Base-by-base conservation (phyloP, 345 rosid genomes). In the Xanthoceras sorbifolium region DNA sequence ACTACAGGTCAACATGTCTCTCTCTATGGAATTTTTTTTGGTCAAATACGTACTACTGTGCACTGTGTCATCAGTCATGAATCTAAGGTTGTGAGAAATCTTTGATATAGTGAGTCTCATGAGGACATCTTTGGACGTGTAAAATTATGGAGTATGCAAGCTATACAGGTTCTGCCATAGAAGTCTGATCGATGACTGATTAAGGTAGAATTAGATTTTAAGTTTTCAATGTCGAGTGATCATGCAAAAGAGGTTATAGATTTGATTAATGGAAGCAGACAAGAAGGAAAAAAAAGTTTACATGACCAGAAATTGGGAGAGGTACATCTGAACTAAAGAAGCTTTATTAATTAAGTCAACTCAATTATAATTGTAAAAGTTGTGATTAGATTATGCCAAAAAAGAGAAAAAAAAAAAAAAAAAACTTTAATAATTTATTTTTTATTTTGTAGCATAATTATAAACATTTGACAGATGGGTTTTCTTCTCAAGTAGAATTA, bases 291-390 rank as follows among this genome's bases (percentile, higher is more conserved):
- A 48, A n/a, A 17, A 54, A 15, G 23, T n/a, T 20, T 57, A 57
- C 12, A 57, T n/a, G 28, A 22, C 10, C 23, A 54, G 62, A 57
- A 23, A 50, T 50, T 50, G 20, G 11, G 55, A 50, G 62, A 20
- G 62, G 62, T 57, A 22, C 62, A 57, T 57, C 4, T 57, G 62
- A 57, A 57, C 68, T 32, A 64, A 64, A 64, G 44, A 64, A 64
- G 44, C 25, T 34, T 38, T 55, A n/a, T 17, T 20, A 70, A 29
- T 54, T 0, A 70, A 32, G 74, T 70, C 63, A 70, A 70, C 63
- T 70, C 46, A 18, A 70, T 54, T 50, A 70, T 31, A 31, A 20
- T 29, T 52, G 46, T 52, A 70, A 70, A 57, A 70, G 46, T 70
- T 10, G 73, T 29, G 23, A 12, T 52, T 25, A 9, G 6, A 69